A percentile compares a stretch with the other conserved stretches of the same genome.
These are phyloP conservation scores for Pseudoperonospora humuli DNA, from an alignment of 352 stramenopile genomes.

Conservation along the genomic window DNA sequence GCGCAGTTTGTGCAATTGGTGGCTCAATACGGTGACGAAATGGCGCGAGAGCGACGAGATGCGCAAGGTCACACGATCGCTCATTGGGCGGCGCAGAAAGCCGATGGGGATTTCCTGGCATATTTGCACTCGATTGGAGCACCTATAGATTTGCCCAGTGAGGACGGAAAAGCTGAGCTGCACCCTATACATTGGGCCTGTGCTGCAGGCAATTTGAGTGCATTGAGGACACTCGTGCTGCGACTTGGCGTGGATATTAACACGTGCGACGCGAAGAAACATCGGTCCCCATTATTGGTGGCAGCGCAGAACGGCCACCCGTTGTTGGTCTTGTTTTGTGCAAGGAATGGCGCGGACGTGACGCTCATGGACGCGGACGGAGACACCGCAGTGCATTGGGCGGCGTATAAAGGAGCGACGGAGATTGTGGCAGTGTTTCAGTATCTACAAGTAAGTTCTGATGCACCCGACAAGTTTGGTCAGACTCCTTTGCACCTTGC, in stretches of 20 bases:
- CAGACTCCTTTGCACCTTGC: constrained; percentile 82
- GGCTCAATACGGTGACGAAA: constrained; percentile 27
- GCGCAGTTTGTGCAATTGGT: constrained; percentile 44
- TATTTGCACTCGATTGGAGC: constrained; percentile 38
- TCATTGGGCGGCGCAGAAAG: constrained; percentile 64
- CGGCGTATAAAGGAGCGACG: constrained; percentile 76
- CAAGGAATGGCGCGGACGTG: constrained; percentile 64
- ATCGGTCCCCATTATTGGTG: constrained; percentile 64
- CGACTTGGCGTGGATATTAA: constrained; percentile 66
- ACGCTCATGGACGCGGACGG: constrained; percentile 52
- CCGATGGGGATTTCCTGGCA: constrained; percentile 44
- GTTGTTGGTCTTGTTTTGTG: constrained; percentile 66
- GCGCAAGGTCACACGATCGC: constrained; percentile 57
- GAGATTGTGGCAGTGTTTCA: constrained; percentile 81
- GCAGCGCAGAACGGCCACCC: constrained; percentile 72
- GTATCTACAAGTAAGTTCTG: constrained; percentile 60
- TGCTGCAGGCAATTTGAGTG: constrained; percentile 57
- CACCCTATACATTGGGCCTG: constrained; percentile 84
- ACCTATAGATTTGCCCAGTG: constrained; percentile 51
- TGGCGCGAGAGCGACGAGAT: constrained; percentile 37
- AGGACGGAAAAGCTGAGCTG: constrained; percentile 43
- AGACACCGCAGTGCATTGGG: constrained; percentile 82
- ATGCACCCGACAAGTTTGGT: constrained; percentile 58
- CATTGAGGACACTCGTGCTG: constrained; percentile 49
- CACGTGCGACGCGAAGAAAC: constrained; percentile 60